Conservation (phyloP, 2,329 filamentous ascomycete species). For the Alternaria postmessia region DNA sequence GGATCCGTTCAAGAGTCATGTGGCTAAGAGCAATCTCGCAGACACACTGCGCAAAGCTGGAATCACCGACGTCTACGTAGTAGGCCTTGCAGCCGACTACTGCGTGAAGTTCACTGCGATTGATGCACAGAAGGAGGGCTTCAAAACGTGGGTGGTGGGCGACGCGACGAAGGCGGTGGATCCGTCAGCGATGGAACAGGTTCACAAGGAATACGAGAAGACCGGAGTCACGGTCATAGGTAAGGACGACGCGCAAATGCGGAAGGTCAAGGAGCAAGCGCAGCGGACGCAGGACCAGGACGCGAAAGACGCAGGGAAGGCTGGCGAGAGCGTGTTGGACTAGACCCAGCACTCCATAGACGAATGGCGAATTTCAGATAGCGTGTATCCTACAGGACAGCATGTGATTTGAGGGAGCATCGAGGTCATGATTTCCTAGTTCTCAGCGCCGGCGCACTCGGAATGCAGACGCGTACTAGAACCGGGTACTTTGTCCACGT, state of each 20-base stretch:
- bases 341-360: neutral
- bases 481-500: neutral
- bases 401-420: neutral
- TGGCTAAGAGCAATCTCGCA: constrained; percentile 69
- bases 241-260: constrained; percentile 65
- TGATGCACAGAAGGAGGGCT: constrained; percentile 79
- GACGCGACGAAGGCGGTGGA: constrained; percentile 81
- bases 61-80: constrained; percentile 83
- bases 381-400: neutral
- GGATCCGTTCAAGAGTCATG: constrained; percentile 73
- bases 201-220: constrained; percentile 62
- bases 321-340: constrained; percentile 13
- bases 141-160: constrained; percentile 76
- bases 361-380: neutral
- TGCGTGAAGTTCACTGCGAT: constrained; percentile 85
- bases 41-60: constrained; percentile 62
- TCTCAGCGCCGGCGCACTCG: constrained; percentile 4
- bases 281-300: constrained; percentile 10
- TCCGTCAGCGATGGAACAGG: constrained; percentile 64
- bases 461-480: neutral
- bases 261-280: constrained; percentile 52
- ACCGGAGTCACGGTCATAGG: constrained; percentile 70
- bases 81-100: constrained; percentile 87
- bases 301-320: constrained; percentile 10
- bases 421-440: neutral